These are phyloP conservation scores for Melanopsichium pennsylvanicum DNA, from an alignment of 1,284 basidiomycete species.

Conservation along the genomic window DNA sequence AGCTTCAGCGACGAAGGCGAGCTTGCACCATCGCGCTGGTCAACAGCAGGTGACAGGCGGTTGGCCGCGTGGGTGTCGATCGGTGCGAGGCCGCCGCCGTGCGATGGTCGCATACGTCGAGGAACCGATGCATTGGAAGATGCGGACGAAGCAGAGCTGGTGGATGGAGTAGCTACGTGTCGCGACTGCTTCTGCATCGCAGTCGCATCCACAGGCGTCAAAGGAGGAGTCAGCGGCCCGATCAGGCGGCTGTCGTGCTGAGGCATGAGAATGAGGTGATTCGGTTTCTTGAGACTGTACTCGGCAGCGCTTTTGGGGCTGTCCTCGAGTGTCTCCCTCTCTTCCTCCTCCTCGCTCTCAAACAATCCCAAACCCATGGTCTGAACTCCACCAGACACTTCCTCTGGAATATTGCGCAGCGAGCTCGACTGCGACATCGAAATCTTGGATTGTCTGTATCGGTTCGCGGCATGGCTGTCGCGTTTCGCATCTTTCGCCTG, in stretches of 20 bases:
- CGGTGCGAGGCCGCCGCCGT: constrained; percentile 18
- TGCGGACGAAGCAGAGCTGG: constrained; percentile 29
- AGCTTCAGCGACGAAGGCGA: constrained; percentile 41
- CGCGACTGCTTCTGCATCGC: constrained; percentile 24
- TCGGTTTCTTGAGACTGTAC: constrained; percentile 17
- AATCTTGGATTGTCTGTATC: constrained; percentile 27
- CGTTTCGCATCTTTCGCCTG: constrained; percentile 33
- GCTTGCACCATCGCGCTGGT: constrained; percentile 16
- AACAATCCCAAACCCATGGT: constrained; percentile 41
- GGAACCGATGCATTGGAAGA: constrained; percentile 19
- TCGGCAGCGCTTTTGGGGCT: constrained; percentile 7
- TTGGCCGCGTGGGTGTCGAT: constrained; percentile 29
- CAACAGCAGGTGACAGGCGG: constrained; percentile 17
- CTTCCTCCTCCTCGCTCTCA: constrained; percentile 26
- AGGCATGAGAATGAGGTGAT: constrained; percentile 26
- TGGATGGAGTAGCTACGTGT: constrained; percentile 22
- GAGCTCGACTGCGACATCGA: constrained; percentile 35
- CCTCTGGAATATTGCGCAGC: constrained; percentile 41
- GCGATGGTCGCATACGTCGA: constrained; percentile 15
- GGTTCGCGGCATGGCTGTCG: constrained; percentile 33
- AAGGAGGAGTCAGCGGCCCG: constrained; percentile 35
- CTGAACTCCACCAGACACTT: constrained; percentile 18
- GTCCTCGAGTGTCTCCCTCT: constrained; percentile 24
- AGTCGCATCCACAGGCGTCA: constrained; percentile 29
- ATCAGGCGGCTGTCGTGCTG: constrained; percentile 16